Base-by-base conservation (phyloP, 2,329 filamentous ascomycete species). In the Fusarium marasasianum region DNA sequence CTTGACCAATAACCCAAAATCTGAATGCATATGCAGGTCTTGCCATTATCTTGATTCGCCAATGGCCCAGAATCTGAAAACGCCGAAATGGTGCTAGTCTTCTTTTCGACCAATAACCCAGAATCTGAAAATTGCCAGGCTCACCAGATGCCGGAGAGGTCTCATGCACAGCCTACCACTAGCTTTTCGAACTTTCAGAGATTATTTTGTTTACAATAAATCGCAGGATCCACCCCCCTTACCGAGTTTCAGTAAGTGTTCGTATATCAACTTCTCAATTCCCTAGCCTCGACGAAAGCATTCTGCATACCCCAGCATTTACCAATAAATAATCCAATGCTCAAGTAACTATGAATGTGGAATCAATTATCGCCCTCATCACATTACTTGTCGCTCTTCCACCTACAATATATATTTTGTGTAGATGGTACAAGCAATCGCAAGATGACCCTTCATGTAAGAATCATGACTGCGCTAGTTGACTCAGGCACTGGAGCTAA, bases 171-270 rank as follows among this genome's bases (percentile, higher is more conserved):
- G 29, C 29, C 29, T 31, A 31, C 9, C 29, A 31, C 9, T 3
- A 8, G 9, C 3, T 8, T 29, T 29, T 48, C 8, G 2, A 29
- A 14, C 10, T 20, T 22, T 22, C 4, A 13, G 24, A 18, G 18
- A 6, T 0, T 13, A 10, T n/a, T 22, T 13, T 11, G 1, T 26
- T 44, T 17, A 17, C 15, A 11, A 8, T 22, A 22, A 31, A 31
- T 48, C 26, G 12, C 12, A 6, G 18, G 26, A 1, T 43, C 17
- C 7, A 4, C 22, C 8, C 17, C 26, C 12, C 12, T 10, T 4
- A 15, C 8, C 6, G 12, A 11, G 5, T 11, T 33, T 2, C 5
- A 17, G 5, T 0, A 33, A 5, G 26, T n/a, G 10, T 3, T 15
- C 7, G 2, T 31, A n/a, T 22, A 48, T 29, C 0, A 5, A 48